Percentiles rank a stretch among this genome's conserved stretches.
phyloP scores from a whole-genome alignment of 768 basidiomycete species.

The Macrolepiota fuliginosa region DNA sequence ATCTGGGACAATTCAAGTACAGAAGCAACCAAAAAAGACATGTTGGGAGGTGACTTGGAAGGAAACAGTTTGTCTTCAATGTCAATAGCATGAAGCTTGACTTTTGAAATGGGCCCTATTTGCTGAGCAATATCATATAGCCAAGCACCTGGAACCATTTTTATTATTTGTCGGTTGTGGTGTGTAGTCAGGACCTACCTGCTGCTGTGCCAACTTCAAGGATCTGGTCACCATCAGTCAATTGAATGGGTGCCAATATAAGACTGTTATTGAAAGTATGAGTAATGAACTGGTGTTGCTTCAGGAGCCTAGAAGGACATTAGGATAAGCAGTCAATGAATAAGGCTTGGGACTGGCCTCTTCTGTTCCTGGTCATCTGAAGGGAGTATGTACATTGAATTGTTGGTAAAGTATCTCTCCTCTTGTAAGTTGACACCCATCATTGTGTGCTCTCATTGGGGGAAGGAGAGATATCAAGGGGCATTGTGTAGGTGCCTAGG shows the following conservation, averaged over 20 bases:
- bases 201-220: constrained; percentile 20
- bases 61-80: background rate
- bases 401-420: background rate
- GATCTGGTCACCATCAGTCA: constrained; percentile 14
- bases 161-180: background rate
- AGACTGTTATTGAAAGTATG: constrained; percentile 13
- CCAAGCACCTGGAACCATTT: background rate
- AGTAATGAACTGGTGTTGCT: constrained; percentile 15
- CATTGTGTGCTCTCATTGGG: no score
- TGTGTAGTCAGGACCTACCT: constrained; percentile 8
- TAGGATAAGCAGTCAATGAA: background rate
- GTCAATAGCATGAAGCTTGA: constrained; percentile 2
- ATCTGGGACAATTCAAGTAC: background rate
- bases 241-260: constrained; percentile 14
- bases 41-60: background rate
- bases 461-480: background rate
- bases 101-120: background rate
- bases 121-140: background rate
- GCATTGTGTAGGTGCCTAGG: background rate
- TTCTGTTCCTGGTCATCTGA: background rate
- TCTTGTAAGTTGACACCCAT: background rate
- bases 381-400: background rate
- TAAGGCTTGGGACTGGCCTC: background rate
- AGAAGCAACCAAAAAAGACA: background rate
- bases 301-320: constrained; percentile 14